Evolutionary conservation across 106 monocot species (phyloP).

Genomic region (Ottelia alismoides): DNA sequence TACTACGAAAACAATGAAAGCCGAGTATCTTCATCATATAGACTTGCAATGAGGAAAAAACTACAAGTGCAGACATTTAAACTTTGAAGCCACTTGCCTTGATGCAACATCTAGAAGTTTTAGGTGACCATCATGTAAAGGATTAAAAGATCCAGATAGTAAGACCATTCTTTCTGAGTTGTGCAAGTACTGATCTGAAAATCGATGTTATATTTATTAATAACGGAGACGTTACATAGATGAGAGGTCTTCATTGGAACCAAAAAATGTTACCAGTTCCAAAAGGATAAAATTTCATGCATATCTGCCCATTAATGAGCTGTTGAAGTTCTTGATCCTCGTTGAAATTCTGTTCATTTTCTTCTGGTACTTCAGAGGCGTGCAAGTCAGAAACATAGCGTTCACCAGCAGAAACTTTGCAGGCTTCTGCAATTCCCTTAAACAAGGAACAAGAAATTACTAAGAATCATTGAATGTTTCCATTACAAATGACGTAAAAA

Average conservation of each 20-base stretch:
- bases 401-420: slow-evolving; percentile 41
- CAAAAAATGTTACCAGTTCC: slow-evolving; percentile 23
- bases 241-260: too few species aligned
- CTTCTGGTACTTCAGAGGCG: slow-evolving; percentile 51
- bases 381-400: slow-evolving; percentile 32
- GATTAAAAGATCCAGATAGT: slow-evolving; percentile 94
- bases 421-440: slow-evolving; percentile 87
- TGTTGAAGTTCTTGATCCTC: slow-evolving; percentile 89
- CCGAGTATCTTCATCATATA: too few species aligned
- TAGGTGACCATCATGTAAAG: slow-evolving; percentile 87
- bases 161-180: slow-evolving; percentile 70
- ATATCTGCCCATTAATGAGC: slow-evolving; percentile 77
- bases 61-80: too few species aligned
- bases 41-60: too few species aligned
- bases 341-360: slow-evolving; percentile 44
- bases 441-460: background rate
- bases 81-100: slow-evolving; percentile 44
- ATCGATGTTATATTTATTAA: background rate
- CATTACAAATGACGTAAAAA: too few species aligned
- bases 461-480: too few species aligned
- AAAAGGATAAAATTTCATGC: slow-evolving; percentile 82
- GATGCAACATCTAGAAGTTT: slow-evolving; percentile 78
- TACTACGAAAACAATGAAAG: too few species aligned
- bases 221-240: too few species aligned
- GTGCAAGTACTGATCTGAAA: too few species aligned